Evolutionary conservation across 179 eudicot species (phyloP), one percentile per base, ranked within the genome.

Genomic region (Spinacia oleracea): DNA sequence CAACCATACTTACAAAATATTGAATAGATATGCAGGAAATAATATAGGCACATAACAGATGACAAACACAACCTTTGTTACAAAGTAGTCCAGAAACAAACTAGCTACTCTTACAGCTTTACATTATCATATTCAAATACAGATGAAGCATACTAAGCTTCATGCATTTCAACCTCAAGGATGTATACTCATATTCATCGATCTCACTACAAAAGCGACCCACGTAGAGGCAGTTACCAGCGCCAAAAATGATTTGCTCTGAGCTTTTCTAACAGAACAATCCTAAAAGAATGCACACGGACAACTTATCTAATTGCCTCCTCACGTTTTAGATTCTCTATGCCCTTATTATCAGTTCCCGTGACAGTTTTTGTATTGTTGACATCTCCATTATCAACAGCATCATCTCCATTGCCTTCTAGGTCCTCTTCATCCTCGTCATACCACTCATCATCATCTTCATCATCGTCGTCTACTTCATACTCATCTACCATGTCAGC

Each of bases 401-500:
- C 73, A 43, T 82, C 86, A 68, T 78, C 82, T 76, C 74, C 81
- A n/a, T 82, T 70, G 58, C 69, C 79, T 74, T 72, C 83, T 34
- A 70, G 58, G n/a, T 82, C 89, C 45, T 51, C 51, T 15, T 78
- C 88, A 10, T 86, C 88, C 2, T 82, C 85, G 15, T 82, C 86
- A 27, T 82, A 56, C 86, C 0, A 23, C 63, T 82, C 89, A 27
- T 82, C 87, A n/a, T 82, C 63, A 10, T 76, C 83, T 15, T 82
- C 89, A 53, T 84, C 89, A 5, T 81, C 73, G 1, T 85, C 87
- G 4, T 90, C 93, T 7, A 89, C 92, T 3, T 86, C 90, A 66
- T 87, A 88, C 12, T 89, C 90, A 42, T 86, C 90, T 35, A 85
- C 88, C 84, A 82, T 82, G 72, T 82, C 92, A 77, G 80, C 88